Evolutionary conservation across 1,284 basidiomycete species (phyloP).

Genomic region (Inonotus hispidus): DNA sequence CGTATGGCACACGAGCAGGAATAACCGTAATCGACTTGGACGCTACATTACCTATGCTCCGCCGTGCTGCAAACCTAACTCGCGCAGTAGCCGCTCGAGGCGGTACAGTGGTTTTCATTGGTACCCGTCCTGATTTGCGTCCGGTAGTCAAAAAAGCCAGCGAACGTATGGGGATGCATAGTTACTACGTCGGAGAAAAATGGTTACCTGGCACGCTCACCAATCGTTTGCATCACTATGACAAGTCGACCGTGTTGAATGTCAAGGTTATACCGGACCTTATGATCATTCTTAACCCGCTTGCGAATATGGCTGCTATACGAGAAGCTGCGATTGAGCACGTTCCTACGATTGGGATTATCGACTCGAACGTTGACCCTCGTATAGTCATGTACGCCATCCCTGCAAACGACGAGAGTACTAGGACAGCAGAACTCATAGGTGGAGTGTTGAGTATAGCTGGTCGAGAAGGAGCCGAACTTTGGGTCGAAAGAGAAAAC

Average conservation of each 20-base stretch:
- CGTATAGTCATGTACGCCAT: constrained; percentile 97
- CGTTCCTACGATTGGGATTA: constrained; percentile 84
- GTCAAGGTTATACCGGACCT: constrained; percentile 78
- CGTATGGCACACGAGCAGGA: constrained; percentile 88
- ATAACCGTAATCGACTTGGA: constrained; percentile 95
- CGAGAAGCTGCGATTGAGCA: constrained; percentile 81
- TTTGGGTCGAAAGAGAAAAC: constrained; percentile 17
- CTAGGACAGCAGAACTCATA: constrained; percentile 86
- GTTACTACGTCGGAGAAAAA: constrained; percentile 79
- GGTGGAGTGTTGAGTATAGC: constrained; percentile 90
- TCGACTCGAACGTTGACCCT: constrained; percentile 95
- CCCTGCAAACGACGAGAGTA: constrained; percentile 95
- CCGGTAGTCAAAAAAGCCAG: constrained; percentile 77
- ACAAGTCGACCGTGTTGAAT: constrained; percentile 49
- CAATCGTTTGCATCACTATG: constrained; percentile 80
- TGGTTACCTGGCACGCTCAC: constrained; percentile 96
- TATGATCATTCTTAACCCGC: constrained; percentile 85
- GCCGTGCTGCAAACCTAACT: constrained; percentile 85
- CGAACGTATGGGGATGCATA: constrained; percentile 69
- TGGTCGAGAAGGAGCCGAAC: constrained; percentile 72
- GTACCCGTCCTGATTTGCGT: constrained; percentile 77
- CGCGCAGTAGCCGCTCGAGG: constrained; percentile 78
- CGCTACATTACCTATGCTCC: constrained; percentile 86
- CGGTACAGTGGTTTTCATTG: constrained; percentile 88
- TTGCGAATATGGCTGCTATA: constrained; percentile 78